Base-by-base conservation (phyloP, 2,329 filamentous ascomycete genomes). In the Aspergillus fructus region DNA sequence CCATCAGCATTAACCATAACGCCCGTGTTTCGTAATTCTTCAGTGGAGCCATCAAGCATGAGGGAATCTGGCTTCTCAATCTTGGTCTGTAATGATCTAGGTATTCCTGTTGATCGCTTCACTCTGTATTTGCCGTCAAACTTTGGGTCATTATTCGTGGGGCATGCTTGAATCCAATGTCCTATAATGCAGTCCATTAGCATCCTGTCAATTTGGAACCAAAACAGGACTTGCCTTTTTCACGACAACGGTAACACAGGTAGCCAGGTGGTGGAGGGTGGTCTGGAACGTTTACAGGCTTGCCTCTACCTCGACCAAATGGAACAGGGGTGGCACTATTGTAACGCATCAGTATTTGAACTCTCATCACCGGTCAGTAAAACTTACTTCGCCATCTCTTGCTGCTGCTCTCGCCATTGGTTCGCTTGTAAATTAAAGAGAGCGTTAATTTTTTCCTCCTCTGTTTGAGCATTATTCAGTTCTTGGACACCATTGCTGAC, bases 101-200 rank as follows among this genome's bases (percentile, higher is more conserved):
- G 94, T 66, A 99, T 99, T 64, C 94, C 94, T 42, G 94, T 99
- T 4, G 94, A 97, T 60, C 93, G 88, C 81, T 97, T 97, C 63
- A 97, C 91, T 59, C 93, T 88, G 49, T 93, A 91, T 53, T 91
- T 89, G 65, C 93, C 93, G 76, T 99, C 94, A 74, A 93, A 97
- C 60, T 92, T 93, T 3, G 94, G 93, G 65, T 99, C 93, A 73
- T 96, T 91, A 74, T 99, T 99, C n/a, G 93, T 99, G 6, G 94
- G 94, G 70, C 94, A 99, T 52, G 91, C 85, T 77, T 97, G 93
- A 62, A 99, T 99, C 93, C 93, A 99, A 74, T 99, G 94, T n/a
- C 93, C 81, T 83, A 61, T 8, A 56, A 45, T n/a, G 43, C 34
- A 40, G 37, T 55, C 53, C 56, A 62, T 77, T 52, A 34, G 42